Evolutionary conservation across 1,139 yeast genomes (phyloP), one percentile per base, ranked within the genome.

Genomic region (Debaryomycetaceae sp.): DNA sequence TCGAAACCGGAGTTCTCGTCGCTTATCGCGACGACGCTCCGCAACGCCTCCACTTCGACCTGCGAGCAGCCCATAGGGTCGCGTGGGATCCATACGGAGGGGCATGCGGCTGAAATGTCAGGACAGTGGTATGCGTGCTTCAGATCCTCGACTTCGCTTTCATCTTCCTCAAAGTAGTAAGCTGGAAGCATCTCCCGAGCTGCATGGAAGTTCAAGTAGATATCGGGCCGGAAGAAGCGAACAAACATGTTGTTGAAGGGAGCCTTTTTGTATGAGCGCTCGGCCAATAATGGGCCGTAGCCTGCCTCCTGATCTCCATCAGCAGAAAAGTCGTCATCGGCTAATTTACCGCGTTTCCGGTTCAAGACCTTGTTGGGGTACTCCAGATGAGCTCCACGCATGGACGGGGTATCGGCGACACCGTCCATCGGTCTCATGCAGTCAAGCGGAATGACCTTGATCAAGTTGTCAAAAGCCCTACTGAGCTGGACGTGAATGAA

Each of bases 31-130:
- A 79, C 64, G 22, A 60, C 52, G 3, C 57, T 58, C 20, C 55
- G 44, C 30, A 74, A 61, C 28, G 66, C 58, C 27, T 63, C 67
- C 10, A 80, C 69, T 42, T 81, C 75, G 13, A 47, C 50, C 2
- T 66, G 55, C 3, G 94, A 77, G 47, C 83, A 68, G 1, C 97
- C 97, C 66, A 73, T 70, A 5, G 81, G 75, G 53, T 90, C 98
- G 34, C 64, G 63, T 5, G 96, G 93, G 40, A 90, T 71, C 98
- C 98, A 90, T 14, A 90, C 59, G 16, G 66, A 62, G 4, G 95
- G 94, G 41, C 77, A 68, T 24, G 61, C 55, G 1, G 76, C 77
- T 14, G 70, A 58, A 7, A 77, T 73, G 3, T 82, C 78, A 2
- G 97, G 96, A 41, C 71, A 68, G 41, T 73, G 70, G 54, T 77